Evolutionary conservation across 2,329 filamentous ascomycete species (phyloP).

Genomic region (Leptographium galeiforme): DNA sequence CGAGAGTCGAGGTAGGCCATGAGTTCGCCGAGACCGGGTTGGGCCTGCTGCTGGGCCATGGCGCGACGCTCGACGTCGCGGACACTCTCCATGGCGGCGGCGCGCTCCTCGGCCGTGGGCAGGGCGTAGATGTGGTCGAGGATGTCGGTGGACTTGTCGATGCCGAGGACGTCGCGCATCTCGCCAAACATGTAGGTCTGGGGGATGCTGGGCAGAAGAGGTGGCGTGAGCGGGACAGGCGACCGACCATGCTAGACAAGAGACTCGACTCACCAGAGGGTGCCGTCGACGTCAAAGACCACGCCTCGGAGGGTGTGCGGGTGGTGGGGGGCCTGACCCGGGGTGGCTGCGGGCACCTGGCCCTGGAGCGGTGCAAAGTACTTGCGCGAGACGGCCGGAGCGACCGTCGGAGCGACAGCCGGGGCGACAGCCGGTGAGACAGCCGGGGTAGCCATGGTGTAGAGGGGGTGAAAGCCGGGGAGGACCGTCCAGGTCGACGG

Average conservation of each 20-base stretch:
- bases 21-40: slow-evolving; percentile 62
- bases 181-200: slow-evolving; percentile 92
- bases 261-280: slow-evolving; percentile 52
- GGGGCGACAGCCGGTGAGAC: slow-evolving; percentile 7
- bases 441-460: neutral
- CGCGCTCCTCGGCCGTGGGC: slow-evolving; percentile 41
- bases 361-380: slow-evolving; percentile 42
- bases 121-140: slow-evolving; percentile 75
- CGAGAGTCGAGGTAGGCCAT: slow-evolving; percentile 70
- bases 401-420: slow-evolving; percentile 9
- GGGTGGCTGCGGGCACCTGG: slow-evolving; percentile 3
- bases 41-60: slow-evolving; percentile 68
- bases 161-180: slow-evolving; percentile 66
- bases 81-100: slow-evolving; percentile 58
- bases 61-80: slow-evolving; percentile 66
- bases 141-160: slow-evolving; percentile 65
- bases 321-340: neutral
- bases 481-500: neutral
- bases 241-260: neutral
- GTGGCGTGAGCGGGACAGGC: neutral
- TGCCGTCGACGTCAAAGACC: slow-evolving; percentile 92
- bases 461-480: too few relatives aligned
- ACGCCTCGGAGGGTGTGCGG: slow-evolving; percentile 37
- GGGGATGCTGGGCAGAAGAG: slow-evolving; percentile 58
- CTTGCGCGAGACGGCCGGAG: slow-evolving; percentile 20